Base-by-base conservation (phyloP, 305 asterid species). In the Plantago coronopus region DNA sequence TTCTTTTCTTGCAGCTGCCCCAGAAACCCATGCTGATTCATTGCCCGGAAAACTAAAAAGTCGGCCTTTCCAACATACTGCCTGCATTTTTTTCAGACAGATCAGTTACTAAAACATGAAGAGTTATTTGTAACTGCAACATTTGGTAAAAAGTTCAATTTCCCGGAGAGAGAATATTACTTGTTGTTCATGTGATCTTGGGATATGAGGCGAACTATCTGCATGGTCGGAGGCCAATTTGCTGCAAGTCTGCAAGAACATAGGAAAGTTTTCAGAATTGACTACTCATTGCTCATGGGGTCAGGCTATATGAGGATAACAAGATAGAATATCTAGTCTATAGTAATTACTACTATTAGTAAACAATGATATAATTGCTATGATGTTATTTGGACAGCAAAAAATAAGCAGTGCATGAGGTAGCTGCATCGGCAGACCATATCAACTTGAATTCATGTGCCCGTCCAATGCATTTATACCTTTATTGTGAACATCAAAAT, bases 101-200 rank as follows among this genome's bases (percentile, higher is more conserved):
- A 15, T 31, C 10, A 61, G 49, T 43, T 56, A 44, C 69, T 48
- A 18, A 48, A 18, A 17, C 5, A 48, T 17, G 20, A 48, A 18
- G 7, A 18, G 9, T 48, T n/a, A 46, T 46, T 46, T 16, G 17
- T 46, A 16, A 16, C 11, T 47, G 10, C 14, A 34, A 37, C 45
- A 6, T 42, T 17, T 58, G 17, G 37, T 48, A 72, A 51, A 25
- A 27, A 61, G 54, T 14, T 53, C 58, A 69, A 57, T 16, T 17
- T 37, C 62, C 64, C 45, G 38, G 56, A 11, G 48, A 67, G 54
- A 37, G 55, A 72, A 57, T 22, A 69, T 74, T 93, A 93, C 99
- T 93, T 89, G 91, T 87, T 93, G 75, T 85, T 93, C 99, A 93
- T 89, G 83, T 89, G 97, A 76, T 89, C 99, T 77, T 93, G 99